Conservation (phyloP, 192 early-diverging fungal genomes). For the Umbelopsis sp. region DNA sequence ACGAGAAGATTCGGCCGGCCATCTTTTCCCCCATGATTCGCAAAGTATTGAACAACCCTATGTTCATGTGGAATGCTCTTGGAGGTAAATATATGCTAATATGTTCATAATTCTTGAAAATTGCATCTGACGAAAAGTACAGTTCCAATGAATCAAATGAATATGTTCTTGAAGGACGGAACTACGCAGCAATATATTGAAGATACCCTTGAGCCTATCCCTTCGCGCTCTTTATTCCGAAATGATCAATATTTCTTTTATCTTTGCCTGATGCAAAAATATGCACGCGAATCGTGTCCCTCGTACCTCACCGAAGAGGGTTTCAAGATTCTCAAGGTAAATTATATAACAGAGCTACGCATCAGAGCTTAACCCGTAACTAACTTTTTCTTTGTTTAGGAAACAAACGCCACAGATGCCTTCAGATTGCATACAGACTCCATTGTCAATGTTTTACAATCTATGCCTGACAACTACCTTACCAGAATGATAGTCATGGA, state of each 20-base stretch:
- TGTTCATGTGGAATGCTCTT: slow-evolving; percentile 83
- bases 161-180: slow-evolving; percentile 80
- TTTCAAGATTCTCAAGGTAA: slow-evolving; percentile 59
- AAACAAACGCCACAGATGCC: slow-evolving; percentile 50
- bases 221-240: slow-evolving; percentile 59
- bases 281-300: slow-evolving; percentile 69
- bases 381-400: not conserved
- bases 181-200: slow-evolving; percentile 76
- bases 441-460: slow-evolving; percentile 68
- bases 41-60: slow-evolving; percentile 71
- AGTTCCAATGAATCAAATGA: slow-evolving; percentile 86
- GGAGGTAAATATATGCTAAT: slow-evolving; percentile 45
- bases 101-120: not conserved
- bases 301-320: slow-evolving; percentile 76
- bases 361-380: not conserved
- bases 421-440: slow-evolving; percentile 82
- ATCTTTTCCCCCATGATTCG: slow-evolving; percentile 66
- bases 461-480: slow-evolving; percentile 65
- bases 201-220: slow-evolving; percentile 82
- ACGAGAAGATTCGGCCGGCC: slow-evolving; percentile 63
- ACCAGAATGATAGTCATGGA: slow-evolving; percentile 84
- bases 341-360: slow-evolving; percentile 17
- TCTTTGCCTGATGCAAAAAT: slow-evolving; percentile 70
- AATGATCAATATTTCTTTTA: slow-evolving; percentile 89
- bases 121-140: not conserved